Evolutionary conservation across 2,329 filamentous ascomycete genomes (phyloP).

Genomic region (Botrytis sinoallii): DNA sequence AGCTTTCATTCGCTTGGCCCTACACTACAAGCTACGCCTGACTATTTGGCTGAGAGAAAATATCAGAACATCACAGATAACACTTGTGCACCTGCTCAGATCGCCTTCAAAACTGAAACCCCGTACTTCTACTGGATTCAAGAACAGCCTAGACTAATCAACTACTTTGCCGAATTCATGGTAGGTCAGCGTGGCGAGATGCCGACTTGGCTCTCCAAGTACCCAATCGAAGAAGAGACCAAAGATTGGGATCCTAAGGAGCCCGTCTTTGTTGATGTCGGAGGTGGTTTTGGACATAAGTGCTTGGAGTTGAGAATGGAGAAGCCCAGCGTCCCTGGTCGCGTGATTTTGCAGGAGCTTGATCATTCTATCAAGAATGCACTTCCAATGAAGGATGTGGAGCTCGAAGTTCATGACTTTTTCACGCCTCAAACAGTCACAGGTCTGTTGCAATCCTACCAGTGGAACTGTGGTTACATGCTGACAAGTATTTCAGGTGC

Average conservation of each 20-base stretch:
- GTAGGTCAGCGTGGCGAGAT: background rate
- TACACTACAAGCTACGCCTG: constrained; percentile 3
- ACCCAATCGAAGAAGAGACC: background rate
- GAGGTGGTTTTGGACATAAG: constrained; percentile 42
- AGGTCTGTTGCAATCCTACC: background rate
- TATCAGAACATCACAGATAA: constrained; percentile 1
- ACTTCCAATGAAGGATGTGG: constrained; percentile 34
- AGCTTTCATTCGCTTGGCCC: constrained; percentile 5
- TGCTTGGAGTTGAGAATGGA: constrained; percentile 36
- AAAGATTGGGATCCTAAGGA: background rate
- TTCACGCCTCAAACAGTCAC: constrained; percentile 35
- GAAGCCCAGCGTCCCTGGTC: constrained; percentile 37
- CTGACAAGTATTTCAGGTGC: constrained; percentile 11
- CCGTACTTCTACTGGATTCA: constrained; percentile 4
- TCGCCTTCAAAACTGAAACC: constrained; percentile 1
- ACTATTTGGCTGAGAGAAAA: background rate
- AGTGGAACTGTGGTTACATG: background rate
- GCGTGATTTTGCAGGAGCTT: constrained; percentile 43
- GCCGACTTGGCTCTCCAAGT: background rate
- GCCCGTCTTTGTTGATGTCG: constrained; percentile 42
- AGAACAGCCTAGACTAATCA: background rate
- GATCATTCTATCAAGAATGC: constrained; percentile 33
- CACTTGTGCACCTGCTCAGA: background rate
- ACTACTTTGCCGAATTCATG: constrained; percentile 5
- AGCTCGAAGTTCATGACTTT: constrained; percentile 34